Conservation (phyloP, 257 asterid species). For the Solanum clarkiae region DNA sequence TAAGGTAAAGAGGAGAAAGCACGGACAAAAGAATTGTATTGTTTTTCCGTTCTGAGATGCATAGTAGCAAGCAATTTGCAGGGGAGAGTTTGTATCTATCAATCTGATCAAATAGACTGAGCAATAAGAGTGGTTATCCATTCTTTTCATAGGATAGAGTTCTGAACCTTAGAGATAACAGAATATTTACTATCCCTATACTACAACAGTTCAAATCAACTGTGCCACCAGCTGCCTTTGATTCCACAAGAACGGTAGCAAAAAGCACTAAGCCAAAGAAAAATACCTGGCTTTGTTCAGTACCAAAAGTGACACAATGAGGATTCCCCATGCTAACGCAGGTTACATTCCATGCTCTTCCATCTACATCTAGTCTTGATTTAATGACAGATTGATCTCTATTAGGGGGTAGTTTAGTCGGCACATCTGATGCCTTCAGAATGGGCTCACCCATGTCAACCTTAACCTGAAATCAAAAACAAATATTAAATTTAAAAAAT, state of each 20-base stretch:
- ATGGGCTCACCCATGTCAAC: slow-evolving; percentile 97
- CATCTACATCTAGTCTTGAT: slow-evolving; percentile 50
- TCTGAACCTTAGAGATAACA: background rate
- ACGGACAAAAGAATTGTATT: background rate
- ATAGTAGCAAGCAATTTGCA: no score
- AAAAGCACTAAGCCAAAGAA: background rate
- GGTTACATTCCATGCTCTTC: slow-evolving; percentile 56
- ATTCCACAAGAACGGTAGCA: background rate
- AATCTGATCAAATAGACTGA: no score
- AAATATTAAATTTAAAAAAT: background rate
- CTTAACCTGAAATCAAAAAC: slow-evolving; percentile 41
- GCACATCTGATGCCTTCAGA: slow-evolving; percentile 82
- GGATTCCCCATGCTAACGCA: slow-evolving; percentile 97
- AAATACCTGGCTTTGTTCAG: slow-evolving; percentile 37
- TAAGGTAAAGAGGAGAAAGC: background rate
- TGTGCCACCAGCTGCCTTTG: background rate
- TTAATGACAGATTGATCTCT: slow-evolving; percentile 53
- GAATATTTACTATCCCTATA: background rate
- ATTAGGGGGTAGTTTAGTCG: slow-evolving; percentile 63
- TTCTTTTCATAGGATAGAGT: background rate
- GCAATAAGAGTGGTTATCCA: background rate
- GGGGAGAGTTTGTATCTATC: no score
- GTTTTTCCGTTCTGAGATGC: no score
- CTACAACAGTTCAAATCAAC: background rate
- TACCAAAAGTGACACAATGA: slow-evolving; percentile 63